Evolutionary conservation across 257 asterid species (phyloP), one percentile per base, ranked within the genome.

Genomic region (Fraxinus quadrangulata): DNA sequence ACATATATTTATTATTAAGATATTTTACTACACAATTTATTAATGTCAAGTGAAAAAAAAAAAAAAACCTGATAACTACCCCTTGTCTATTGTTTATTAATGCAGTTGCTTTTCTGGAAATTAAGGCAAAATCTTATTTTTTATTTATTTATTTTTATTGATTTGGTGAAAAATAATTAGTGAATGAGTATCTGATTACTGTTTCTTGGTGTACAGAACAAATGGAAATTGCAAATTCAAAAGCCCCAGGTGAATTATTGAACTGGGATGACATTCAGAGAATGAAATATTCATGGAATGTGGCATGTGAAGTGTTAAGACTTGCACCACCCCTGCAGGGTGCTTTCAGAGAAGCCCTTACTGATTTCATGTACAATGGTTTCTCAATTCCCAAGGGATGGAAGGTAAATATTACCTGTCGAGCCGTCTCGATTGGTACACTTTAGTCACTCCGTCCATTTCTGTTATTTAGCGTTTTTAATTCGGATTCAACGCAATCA

Each of bases 211-310:
- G 59, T 56, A 40, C 69, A 87, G 94, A 88, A 66, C 94, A 89
- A 88, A 86, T 89, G 89, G 90, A 86, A 74, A 89, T 89, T 26
- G 87, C 79, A 11, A 83, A 85, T 28, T 83, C 92, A 67, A 89
- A 89, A 72, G 86, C 77, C 3, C 76, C 77, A 21, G 90, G 90
- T 14, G 94, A 89, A 82, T 39, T 86, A 33, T 76, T 89, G 76
- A 86, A 83, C 49, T 86, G 94, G 90, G 88, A 87, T 12, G 94
- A 89, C 78, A 72, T 89, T 7, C 88, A 88, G 65, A 88, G 85
- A 79, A 89, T 89, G 94, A 89, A 84, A 70, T 89, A 88, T 68
- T 89, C 92, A 54, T 88, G 94, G 92, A 89, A 88, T 33, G 94
- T 88, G 8, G 94, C 94, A 7, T 89, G 90, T 75, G 92, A 89